phyloP scores from a whole-genome alignment of 2,329 filamentous ascomycete species.

The Cytospora piceicola region DNA sequence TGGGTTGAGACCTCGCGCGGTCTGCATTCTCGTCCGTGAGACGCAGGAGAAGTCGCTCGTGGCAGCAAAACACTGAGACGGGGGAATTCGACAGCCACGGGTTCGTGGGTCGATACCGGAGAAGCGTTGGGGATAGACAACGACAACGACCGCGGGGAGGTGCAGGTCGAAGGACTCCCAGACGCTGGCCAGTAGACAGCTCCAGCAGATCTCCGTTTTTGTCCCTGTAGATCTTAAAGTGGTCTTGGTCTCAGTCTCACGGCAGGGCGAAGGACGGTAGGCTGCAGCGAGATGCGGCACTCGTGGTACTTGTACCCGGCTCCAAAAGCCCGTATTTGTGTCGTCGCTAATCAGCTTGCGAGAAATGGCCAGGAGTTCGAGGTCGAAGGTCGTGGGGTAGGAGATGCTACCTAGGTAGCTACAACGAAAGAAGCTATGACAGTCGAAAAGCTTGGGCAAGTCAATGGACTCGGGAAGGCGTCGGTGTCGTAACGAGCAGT shows the following conservation, averaged over 20 bases:
- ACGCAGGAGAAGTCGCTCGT: not conserved
- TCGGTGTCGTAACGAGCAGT: not conserved
- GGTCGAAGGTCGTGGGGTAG: not conserved
- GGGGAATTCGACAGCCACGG: not conserved
- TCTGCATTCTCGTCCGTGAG: slow-evolving; percentile 38
- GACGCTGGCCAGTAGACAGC: not conserved
- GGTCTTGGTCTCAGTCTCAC: slow-evolving; percentile 4
- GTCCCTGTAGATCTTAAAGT: not conserved
- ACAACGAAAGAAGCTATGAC: not conserved
- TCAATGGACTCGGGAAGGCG: not conserved
- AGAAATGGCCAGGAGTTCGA: not conserved
- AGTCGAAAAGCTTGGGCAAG: not conserved
- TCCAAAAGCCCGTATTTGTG: not conserved
- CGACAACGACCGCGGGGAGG: not conserved
- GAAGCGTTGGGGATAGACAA: not conserved
- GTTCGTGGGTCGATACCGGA: not conserved
- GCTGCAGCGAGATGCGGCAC: slow-evolving; percentile 17
- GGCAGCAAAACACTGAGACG: not conserved
- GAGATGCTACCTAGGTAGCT: not conserved
- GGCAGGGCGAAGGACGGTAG: slow-evolving; percentile 14
- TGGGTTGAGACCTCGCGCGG: slow-evolving; percentile 32
- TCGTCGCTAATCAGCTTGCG: not conserved
- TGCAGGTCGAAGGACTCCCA: not conserved
- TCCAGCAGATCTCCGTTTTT: not conserved
- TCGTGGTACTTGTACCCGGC: slow-evolving; percentile 3